A percentile compares a stretch with the other conserved stretches of the same genome.
Evolutionary conservation across 768 basidiomycete species (phyloP).

Genomic region (Rhodotorula kratochvilovae): DNA sequence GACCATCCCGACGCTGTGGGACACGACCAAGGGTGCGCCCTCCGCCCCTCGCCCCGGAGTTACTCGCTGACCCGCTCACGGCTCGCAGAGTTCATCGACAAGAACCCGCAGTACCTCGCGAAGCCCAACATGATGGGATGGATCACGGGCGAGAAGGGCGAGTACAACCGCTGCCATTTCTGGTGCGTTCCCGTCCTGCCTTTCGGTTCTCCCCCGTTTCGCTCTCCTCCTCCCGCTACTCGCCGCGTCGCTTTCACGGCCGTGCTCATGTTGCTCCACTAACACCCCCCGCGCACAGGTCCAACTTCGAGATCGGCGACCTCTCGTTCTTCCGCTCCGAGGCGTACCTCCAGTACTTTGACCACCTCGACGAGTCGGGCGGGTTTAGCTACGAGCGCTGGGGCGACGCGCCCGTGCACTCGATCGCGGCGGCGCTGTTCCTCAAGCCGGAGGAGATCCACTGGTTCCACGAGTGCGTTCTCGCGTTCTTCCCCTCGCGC

Average conservation of each 20-base stretch:
- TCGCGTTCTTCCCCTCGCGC: too few species aligned
- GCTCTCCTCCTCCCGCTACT: too few species aligned
- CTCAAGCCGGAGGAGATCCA: constrained; percentile 79
- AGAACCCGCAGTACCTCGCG: constrained; percentile 61
- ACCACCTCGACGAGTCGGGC: constrained; percentile 69
- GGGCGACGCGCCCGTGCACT: constrained; percentile 86
- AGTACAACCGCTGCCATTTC: constrained; percentile 58
- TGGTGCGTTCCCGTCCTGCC: constrained; percentile 74
- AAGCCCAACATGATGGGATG: constrained; percentile 66
- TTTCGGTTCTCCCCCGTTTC: too few species aligned
- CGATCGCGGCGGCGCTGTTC: constrained; percentile 84
- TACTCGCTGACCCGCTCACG: not conserved
- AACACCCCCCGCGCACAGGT: not conserved
- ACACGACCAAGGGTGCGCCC: constrained; percentile 55
- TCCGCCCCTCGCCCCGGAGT: constrained; percentile 43
- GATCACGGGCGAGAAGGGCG: constrained; percentile 66
- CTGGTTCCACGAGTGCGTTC: constrained; percentile 70
- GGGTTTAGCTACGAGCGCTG: constrained; percentile 72
- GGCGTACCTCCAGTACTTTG: constrained; percentile 76
- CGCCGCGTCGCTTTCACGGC: too few species aligned
- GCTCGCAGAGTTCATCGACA: constrained; percentile 60
- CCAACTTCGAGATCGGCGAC: constrained; percentile 58
- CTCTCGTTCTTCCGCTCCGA: constrained; percentile 79
- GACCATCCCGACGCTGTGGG: constrained; percentile 79
- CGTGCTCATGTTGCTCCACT: not conserved